phyloP scores from a whole-genome alignment of 352 stramenopile species.

The Globisporangium viniferum region DNA sequence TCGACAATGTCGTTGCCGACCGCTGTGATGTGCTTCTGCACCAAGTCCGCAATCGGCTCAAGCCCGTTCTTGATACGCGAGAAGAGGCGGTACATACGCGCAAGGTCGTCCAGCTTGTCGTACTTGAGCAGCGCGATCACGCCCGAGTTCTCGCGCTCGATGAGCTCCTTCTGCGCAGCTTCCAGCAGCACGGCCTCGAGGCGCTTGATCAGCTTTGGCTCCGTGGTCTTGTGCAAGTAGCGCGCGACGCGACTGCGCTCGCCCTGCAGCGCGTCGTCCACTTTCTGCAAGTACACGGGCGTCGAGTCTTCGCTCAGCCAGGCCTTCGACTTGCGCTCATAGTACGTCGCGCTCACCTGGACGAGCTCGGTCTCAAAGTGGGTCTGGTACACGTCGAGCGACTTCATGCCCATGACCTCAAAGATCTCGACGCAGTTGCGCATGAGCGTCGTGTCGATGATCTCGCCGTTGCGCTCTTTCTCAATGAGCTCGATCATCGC shows the following conservation, averaged over 20 bases:
- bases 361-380: conserved; percentile 96
- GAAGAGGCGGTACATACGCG: conserved; percentile 98
- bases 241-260: conserved; percentile 88
- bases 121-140: conserved; percentile 95
- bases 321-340: conserved; percentile 94
- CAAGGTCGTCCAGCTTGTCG: conserved; percentile 96
- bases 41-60: conserved; percentile 95
- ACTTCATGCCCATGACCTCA: conserved; percentile 97
- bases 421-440: conserved; percentile 98
- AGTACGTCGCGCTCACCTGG: conserved; percentile 91
- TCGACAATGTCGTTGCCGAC: conserved; percentile 88
- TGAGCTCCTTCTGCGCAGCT: conserved; percentile 92
- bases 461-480: conserved; percentile 96
- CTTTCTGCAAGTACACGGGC: conserved; percentile 97
- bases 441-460: conserved; percentile 97
- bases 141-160: conserved; percentile 97
- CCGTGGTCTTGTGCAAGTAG: conserved; percentile 96
- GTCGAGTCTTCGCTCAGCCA: conserved; percentile 98
- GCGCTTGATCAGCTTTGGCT: conserved; percentile 94
- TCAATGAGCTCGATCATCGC: conserved; percentile 97
- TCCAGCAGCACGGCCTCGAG: conserved; percentile 95
- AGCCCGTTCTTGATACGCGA: conserved; percentile 94
- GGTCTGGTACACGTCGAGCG: conserved; percentile 94
- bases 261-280: conserved; percentile 77
- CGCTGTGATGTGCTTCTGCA: conserved; percentile 94